A percentile compares a stretch with the other conserved stretches of the same genome.
phyloP scores from a whole-genome alignment of 2,329 filamentous ascomycete genomes.

The Colletotrichum sp. region DNA sequence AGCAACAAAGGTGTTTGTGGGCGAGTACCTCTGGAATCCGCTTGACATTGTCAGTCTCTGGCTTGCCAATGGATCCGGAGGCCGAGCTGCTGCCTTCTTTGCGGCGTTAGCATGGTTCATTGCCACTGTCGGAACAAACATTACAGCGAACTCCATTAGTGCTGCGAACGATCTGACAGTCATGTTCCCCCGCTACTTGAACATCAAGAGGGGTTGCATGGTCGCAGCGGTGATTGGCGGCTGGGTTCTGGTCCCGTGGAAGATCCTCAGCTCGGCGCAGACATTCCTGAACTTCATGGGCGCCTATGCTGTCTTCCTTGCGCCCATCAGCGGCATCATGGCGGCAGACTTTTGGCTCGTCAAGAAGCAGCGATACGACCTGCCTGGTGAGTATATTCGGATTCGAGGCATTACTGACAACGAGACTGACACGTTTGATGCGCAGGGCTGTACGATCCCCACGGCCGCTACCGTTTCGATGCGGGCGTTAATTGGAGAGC shows the following conservation, averaged over 20 bases:
- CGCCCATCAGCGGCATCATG: constrained; percentile 67
- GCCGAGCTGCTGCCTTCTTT: constrained; percentile 47
- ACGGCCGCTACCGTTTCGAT: constrained; percentile 48
- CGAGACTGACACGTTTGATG: not conserved
- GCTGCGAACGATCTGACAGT: constrained; percentile 62
- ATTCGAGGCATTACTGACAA: not conserved
- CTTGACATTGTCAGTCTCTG: constrained; percentile 50
- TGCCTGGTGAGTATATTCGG: constrained; percentile 26
- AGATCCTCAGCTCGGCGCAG: constrained; percentile 63
- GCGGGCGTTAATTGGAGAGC: constrained; percentile 64
- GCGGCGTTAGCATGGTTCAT: constrained; percentile 58
- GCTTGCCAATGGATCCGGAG: constrained; percentile 46
- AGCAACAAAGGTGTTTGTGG: constrained; percentile 50
- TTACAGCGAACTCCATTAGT: constrained; percentile 60
- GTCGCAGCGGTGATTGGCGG: constrained; percentile 57
- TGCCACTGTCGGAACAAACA: constrained; percentile 60
- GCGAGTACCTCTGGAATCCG: constrained; percentile 52
- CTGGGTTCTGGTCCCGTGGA: constrained; percentile 70
- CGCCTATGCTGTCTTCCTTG: constrained; percentile 64
- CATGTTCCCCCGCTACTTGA: constrained; percentile 56
- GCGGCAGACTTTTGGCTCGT: constrained; percentile 65
- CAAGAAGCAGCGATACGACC: constrained; percentile 54
- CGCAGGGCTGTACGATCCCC: constrained; percentile 34
- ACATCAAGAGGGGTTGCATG: constrained; percentile 61
- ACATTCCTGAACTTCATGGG: constrained; percentile 70